Conservation (phyloP, 2,329 filamentous ascomycete species). For the Microdochium bolleyi region DNA sequence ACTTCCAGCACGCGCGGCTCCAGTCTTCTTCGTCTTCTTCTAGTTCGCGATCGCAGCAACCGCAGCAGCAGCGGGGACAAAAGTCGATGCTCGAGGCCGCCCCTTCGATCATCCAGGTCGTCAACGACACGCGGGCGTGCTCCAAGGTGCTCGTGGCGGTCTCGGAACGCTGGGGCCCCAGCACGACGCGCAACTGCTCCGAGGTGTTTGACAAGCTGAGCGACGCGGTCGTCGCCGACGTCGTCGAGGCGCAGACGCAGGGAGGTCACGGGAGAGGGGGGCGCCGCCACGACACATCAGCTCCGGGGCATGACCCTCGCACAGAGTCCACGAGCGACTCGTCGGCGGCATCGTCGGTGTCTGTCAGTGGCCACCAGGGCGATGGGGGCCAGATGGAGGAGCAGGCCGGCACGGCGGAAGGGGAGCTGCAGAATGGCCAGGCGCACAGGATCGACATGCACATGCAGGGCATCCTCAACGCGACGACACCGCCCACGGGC, state of each 20-base stretch:
- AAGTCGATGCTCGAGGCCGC: slow-evolving; percentile 16
- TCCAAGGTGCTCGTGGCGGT: slow-evolving; percentile 36
- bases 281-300: no score
- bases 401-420: background rate
- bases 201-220: slow-evolving; percentile 33
- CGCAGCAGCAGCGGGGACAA: background rate
- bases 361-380: background rate
- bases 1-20: slow-evolving; percentile 23
- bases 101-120: slow-evolving; percentile 30
- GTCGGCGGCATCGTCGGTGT: background rate
- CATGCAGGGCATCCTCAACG: background rate
- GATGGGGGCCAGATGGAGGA: background rate
- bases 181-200: slow-evolving; percentile 27
- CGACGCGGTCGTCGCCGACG: slow-evolving; percentile 31
- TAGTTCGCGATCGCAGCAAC: no score
- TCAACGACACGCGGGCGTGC: slow-evolving; percentile 31
- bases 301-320: no score
- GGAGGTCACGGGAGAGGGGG: no score
- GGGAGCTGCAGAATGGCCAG: slow-evolving; percentile 1
- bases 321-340: background rate
- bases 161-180: slow-evolving; percentile 29
- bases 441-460: background rate
- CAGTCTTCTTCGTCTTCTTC: no score
- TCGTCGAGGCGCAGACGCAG: slow-evolving; percentile 18
- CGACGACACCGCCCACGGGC: background rate